A percentile compares a stretch with the other conserved stretches of the same genome.
Evolutionary conservation across 176 grass and related monocot genomes (phyloP).

Genomic region (Oryza longistaminata): DNA sequence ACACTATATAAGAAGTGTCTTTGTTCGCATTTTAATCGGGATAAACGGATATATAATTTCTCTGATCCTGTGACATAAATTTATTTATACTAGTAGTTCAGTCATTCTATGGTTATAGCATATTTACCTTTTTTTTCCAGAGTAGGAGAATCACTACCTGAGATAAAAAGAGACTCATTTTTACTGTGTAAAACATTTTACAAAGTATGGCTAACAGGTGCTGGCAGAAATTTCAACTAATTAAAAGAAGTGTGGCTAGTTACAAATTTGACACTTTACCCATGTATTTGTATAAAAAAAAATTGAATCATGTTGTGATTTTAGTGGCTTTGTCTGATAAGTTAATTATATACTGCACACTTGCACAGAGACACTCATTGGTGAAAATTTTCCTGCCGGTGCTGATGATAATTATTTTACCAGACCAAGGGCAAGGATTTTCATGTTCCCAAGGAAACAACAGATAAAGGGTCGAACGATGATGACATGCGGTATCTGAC

Average conservation of each 20-base stretch:
- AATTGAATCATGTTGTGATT: background rate
- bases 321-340: background rate
- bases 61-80: background rate
- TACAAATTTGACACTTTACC: background rate
- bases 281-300: background rate
- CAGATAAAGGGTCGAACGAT: background rate
- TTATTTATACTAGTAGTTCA: too few species aligned
- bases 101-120: too few species aligned
- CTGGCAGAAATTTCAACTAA: too few species aligned
- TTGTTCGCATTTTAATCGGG: background rate
- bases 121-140: too few species aligned
- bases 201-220: background rate
- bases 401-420: constrained; percentile 12
- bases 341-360: background rate
- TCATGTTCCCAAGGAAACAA: too few species aligned
- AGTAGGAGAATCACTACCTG: background rate
- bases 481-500: constrained; percentile 9
- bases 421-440: background rate
- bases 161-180: background rate
- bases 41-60: background rate
- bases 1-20: background rate
- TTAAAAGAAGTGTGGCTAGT: background rate
- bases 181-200: background rate
- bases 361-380: too few species aligned
- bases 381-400: background rate